Base-by-base conservation (phyloP, 2,329 filamentous ascomycete species). In the Aspergillus intermedius region DNA sequence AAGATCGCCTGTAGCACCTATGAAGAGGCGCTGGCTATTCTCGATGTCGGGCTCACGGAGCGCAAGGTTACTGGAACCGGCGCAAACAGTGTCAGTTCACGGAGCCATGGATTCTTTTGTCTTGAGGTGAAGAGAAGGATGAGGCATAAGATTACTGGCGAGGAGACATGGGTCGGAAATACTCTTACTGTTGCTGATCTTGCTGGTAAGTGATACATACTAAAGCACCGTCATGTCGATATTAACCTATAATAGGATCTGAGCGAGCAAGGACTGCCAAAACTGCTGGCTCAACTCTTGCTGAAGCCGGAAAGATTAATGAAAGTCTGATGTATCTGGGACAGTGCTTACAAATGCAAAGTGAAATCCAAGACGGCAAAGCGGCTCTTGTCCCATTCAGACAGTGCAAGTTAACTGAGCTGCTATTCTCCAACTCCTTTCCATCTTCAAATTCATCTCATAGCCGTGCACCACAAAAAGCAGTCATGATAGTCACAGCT, bases 241-340 rank as follows among this genome's bases (percentile, higher is more conserved):
- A 44, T 54, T 66, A 45, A 68, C 37, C 54, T 23, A 54, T 47
- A 45, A 46, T 52, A 78, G 79, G 79, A 12, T 97, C 93, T 52
- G 93, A 98, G 70, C 83, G 93, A 51, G 91, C 91, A 13, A 81
- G 91, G 51, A 90, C 93, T 54, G 91, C 93, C 22, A 96, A 96
- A 76, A 97, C 93, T 0, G 87, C 90, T 0, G 93, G 93, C 10
- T 84, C 89, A 3, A 96, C 91, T 0, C 79, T 98, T 12, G 91
- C 87, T 0, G 93, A 98, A 72, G 93, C 91, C 32, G 93, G 93
- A 46, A 97, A 97, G 72, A 98, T 98, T 66, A 98, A 98, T 63
- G 91, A 96, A 69, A 95, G 88, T 63, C 74, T 98, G 63, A 98
- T 98, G 93, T 97, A 96, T 65, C 79, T 98, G 1, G 93, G 93